A percentile compares a stretch with the other conserved stretches of the same genome.
phyloP scores from a whole-genome alignment of 164 flowering plant genomes.

The Tinospora cordifolia region DNA sequence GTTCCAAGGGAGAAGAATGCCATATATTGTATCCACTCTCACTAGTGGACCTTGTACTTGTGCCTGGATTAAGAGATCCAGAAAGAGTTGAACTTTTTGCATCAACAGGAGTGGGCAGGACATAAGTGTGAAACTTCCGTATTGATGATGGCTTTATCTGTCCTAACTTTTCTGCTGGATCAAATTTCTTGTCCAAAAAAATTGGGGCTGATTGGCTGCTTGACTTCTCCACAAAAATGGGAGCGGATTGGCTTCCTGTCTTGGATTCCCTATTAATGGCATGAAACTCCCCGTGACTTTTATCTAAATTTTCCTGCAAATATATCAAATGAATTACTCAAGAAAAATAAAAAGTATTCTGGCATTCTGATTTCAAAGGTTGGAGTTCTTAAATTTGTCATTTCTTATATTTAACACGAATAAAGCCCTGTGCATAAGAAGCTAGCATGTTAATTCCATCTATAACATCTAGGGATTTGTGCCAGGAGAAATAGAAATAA shows the following conservation, averaged over 20 bases:
- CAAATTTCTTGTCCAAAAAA: slow-evolving; percentile 43
- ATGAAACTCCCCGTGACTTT: slow-evolving; percentile 28
- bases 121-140: slow-evolving; percentile 60
- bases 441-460: neutral
- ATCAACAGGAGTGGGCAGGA: slow-evolving; percentile 72
- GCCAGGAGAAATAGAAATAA: neutral
- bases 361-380: neutral
- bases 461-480: neutral
- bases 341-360: neutral
- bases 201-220: slow-evolving; percentile 62
- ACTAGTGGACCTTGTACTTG: slow-evolving; percentile 25
- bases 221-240: slow-evolving; percentile 48
- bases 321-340: neutral
- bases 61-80: slow-evolving; percentile 24
- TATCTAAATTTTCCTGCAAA: slow-evolving; percentile 49
- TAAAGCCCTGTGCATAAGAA: neutral
- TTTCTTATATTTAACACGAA: neutral
- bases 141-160: slow-evolving; percentile 39
- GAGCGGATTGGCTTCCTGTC: slow-evolving; percentile 68
- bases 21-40: slow-evolving; percentile 27
- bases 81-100: slow-evolving; percentile 36
- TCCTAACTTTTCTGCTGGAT: slow-evolving; percentile 34
- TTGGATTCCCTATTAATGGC: slow-evolving; percentile 25
- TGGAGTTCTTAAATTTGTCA: neutral
- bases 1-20: slow-evolving; percentile 65